Percentiles rank a stretch among this genome's conserved stretches.
Conservation (phyloP, 2,329 filamentous ascomycete genomes). For the Trematosphaeria pertusa region DNA sequence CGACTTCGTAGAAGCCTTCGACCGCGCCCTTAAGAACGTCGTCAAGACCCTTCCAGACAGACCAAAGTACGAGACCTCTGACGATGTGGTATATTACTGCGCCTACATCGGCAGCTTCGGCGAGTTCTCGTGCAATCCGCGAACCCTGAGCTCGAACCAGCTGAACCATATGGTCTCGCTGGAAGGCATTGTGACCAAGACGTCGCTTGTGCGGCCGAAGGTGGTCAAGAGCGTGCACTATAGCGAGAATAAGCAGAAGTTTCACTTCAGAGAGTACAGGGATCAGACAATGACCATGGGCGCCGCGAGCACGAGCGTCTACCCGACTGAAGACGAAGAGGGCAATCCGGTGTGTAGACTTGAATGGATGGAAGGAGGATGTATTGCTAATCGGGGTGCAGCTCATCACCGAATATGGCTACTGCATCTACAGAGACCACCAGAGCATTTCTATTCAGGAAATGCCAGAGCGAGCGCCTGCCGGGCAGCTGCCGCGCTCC, state of each 20-base stretch:
- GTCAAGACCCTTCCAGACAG: conserved; percentile 80
- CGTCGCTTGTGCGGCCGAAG: conserved; percentile 93
- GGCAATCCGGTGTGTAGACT: conserved; percentile 73
- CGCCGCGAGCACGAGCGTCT: conserved; percentile 87
- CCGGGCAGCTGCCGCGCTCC: conserved; percentile 90
- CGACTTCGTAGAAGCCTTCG: conserved; percentile 86
- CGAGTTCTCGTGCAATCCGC: conserved; percentile 90
- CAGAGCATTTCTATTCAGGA: conserved; percentile 98
- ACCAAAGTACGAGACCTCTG: conserved; percentile 75
- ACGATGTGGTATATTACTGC: conserved; percentile 88
- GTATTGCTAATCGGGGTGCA: no score
- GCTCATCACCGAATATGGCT: conserved; percentile 93
- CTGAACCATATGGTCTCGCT: conserved; percentile 97
- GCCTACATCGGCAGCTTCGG: conserved; percentile 98
- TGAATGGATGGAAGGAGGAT: no score
- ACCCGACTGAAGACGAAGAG: conserved; percentile 91
- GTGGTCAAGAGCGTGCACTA: conserved; percentile 99
- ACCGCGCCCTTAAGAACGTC: conserved; percentile 87
- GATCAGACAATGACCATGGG: conserved; percentile 97
- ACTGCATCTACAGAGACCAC: conserved; percentile 94
- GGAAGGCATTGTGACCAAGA: conserved; percentile 96
- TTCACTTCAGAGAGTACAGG: conserved; percentile 87
- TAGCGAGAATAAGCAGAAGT: conserved; percentile 84
- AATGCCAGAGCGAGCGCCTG: conserved; percentile 96
- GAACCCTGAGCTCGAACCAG: conserved; percentile 86